Percentiles rank a stretch among this genome's conserved stretches.
Conservation (phyloP, 1,284 basidiomycete species). For the Leucoagaricus sp. region DNA sequence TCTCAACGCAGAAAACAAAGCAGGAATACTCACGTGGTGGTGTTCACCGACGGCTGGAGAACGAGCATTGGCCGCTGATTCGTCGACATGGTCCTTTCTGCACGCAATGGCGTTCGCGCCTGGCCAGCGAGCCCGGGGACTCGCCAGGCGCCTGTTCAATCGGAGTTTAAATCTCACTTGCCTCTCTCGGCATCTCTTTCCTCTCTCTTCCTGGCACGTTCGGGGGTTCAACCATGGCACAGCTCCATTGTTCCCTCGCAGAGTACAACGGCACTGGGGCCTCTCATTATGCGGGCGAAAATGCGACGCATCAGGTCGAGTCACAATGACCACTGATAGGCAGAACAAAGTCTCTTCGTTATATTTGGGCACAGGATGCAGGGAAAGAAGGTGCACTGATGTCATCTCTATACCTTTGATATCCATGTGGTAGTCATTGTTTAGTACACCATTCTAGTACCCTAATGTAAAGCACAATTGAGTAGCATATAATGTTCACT, state of each 20-base stretch:
- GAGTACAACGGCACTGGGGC: neutral
- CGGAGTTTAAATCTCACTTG: constrained; percentile 18
- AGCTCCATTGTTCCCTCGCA: neutral
- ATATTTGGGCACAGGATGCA: too few relatives aligned
- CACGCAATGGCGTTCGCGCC: neutral
- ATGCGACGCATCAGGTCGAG: neutral
- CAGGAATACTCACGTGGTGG: constrained; percentile 61
- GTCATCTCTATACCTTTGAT: too few relatives aligned
- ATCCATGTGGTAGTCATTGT: too few relatives aligned
- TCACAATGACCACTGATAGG: neutral
- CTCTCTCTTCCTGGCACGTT: too few relatives aligned
- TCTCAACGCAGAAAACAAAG: constrained; percentile 7
- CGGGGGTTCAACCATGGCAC: neutral
- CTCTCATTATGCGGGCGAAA: neutral
- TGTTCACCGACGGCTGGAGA: constrained; percentile 75
- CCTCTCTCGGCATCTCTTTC: too few relatives aligned
- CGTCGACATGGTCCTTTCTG: constrained; percentile 59
- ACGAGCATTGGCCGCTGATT: constrained; percentile 61
- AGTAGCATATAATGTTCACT: too few relatives aligned
- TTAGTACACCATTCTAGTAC: too few relatives aligned
- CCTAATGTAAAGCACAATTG: too few relatives aligned
- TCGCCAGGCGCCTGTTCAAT: constrained; percentile 8
- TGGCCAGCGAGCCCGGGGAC: too few relatives aligned
- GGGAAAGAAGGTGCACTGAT: too few relatives aligned
- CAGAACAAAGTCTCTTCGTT: neutral